A percentile compares a stretch with the other conserved stretches of the same genome.
These are phyloP conservation scores for Neoarthrinium moseri DNA, from an alignment of 2,329 filamentous ascomycete genomes.

Conservation along the genomic window DNA sequence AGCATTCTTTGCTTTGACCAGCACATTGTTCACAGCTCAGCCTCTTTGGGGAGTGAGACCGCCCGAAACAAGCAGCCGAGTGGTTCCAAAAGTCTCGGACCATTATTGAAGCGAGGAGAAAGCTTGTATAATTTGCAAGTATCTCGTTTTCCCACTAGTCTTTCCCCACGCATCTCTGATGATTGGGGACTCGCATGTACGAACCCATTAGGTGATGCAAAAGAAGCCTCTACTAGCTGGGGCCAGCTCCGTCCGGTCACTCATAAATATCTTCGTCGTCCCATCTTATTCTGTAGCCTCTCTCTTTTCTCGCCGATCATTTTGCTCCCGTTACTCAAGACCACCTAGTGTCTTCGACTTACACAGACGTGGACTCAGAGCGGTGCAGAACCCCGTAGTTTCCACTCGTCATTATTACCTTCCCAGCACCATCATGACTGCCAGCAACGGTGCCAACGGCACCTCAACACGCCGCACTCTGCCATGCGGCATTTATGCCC, in stretches of 20 bases:
- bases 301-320: slow-evolving; percentile 14
- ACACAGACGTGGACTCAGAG: slow-evolving; percentile 3
- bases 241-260: background rate
- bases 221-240: background rate
- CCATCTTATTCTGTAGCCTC: slow-evolving; percentile 12
- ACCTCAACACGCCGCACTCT: slow-evolving; percentile 52
- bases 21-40: slow-evolving; percentile 5
- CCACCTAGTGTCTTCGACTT: background rate
- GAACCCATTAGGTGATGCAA: slow-evolving; percentile 6
- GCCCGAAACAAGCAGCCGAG: slow-evolving; percentile 12
- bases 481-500: slow-evolving; percentile 81
- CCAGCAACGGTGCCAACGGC: slow-evolving; percentile 30
- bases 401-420: background rate
- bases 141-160: slow-evolving; percentile 9
- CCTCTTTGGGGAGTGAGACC: too few species aligned
- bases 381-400: slow-evolving; percentile 3
- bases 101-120: slow-evolving; percentile 35
- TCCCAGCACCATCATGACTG: slow-evolving; percentile 30
- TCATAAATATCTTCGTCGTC: slow-evolving; percentile 8
- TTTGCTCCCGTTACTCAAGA: slow-evolving; percentile 7
- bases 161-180: slow-evolving; percentile 6
- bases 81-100: slow-evolving; percentile 32
- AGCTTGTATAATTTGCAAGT: slow-evolving; percentile 12
- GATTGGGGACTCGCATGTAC: background rate
- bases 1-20: too few species aligned